Base-by-base conservation (phyloP, 208 protist genomes). In the Naegleria gruberi region DNA sequence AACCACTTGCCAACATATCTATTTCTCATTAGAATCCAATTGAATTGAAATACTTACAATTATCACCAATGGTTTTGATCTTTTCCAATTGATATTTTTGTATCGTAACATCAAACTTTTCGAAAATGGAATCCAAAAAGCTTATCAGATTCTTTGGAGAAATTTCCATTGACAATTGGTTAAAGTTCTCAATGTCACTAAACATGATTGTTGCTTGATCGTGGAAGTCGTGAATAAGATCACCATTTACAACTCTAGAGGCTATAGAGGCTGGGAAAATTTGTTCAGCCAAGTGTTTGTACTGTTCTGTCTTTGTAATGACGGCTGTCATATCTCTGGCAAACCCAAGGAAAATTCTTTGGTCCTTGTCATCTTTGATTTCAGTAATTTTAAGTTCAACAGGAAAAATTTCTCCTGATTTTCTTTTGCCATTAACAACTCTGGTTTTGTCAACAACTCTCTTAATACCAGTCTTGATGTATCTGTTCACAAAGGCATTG, bases 301-400 rank as follows among this genome's bases (percentile, higher is more conserved):
- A 42, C 30, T 87, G 83, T 55, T 87, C 83, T 1, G 41, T 26
- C 44, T 45, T 55, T 40, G 83, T 87, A 4, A 87, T 55, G 8
- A 87, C 83, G 17, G 23, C 44, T 30, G n/a, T 87, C 45, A 93
- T 51, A 74, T 94, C 93, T n/a, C 93, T 87, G 8, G 55, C 47
- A 90, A 92, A 92, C 37, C 91, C 92, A 73, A 94, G 0, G 82
- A 92, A 94, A n/a, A 85, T 87, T 51, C 43, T 44, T 10, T 87
- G 19, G 34, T 93, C 86, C 34, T 77, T 86, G 12, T 88, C 47
- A 51, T 44, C 55, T 17, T 77, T 30, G 26, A 93, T 87, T 51
- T 91, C 65, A n/a, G 90, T 55, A 3, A 85, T 46, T 37, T 87
- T 90, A 12, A 92, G 26, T 12, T 92, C 82, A 41, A 89, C 43